A percentile compares a stretch with the other conserved stretches of the same genome.
Conservation (phyloP, 2,329 filamentous ascomycete species). For the Calonectria pauciramosa region DNA sequence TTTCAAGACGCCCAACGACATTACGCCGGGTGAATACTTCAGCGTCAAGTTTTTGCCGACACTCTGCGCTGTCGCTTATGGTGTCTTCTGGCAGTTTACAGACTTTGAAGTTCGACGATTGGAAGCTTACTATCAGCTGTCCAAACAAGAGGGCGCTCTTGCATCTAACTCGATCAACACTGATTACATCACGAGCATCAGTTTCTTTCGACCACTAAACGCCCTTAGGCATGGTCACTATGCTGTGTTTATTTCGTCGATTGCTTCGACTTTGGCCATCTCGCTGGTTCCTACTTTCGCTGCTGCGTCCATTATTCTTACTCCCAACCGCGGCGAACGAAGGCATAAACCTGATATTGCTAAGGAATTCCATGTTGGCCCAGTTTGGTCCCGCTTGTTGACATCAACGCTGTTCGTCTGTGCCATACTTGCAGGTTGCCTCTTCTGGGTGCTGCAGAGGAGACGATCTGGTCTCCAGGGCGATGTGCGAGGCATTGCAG, state of each 20-base stretch:
- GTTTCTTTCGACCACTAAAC: slow-evolving; percentile 73
- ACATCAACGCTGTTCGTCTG: slow-evolving; percentile 69
- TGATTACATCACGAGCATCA: slow-evolving; percentile 79
- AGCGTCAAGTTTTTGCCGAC: slow-evolving; percentile 75
- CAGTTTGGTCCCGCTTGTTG: slow-evolving; percentile 73
- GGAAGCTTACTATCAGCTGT: slow-evolving; percentile 77
- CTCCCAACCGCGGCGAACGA: slow-evolving; percentile 64
- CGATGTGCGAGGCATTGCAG: slow-evolving; percentile 80
- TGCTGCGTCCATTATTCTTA: slow-evolving; percentile 71
- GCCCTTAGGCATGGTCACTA: slow-evolving; percentile 75
- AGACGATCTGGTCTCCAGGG: slow-evolving; percentile 76
- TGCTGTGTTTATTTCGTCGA: slow-evolving; percentile 76
- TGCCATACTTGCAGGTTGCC: slow-evolving; percentile 67
- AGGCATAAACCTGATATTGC: slow-evolving; percentile 53
- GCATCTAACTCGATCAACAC: slow-evolving; percentile 79
- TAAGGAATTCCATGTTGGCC: slow-evolving; percentile 70
- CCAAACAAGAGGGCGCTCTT: slow-evolving; percentile 70
- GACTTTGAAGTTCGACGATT: slow-evolving; percentile 77
- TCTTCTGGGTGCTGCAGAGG: slow-evolving; percentile 73
- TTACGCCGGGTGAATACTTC: slow-evolving; percentile 69
- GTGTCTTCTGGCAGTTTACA: slow-evolving; percentile 75
- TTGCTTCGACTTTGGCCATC: slow-evolving; percentile 75
- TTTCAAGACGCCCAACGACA: slow-evolving; percentile 65
- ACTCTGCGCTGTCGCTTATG: slow-evolving; percentile 71
- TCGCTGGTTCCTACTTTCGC: slow-evolving; percentile 78